Evolutionary conservation across 371 early-diverging fungal genomes (phyloP), one percentile per base, ranked within the genome.

Genomic region (Mucor plumbeus): DNA sequence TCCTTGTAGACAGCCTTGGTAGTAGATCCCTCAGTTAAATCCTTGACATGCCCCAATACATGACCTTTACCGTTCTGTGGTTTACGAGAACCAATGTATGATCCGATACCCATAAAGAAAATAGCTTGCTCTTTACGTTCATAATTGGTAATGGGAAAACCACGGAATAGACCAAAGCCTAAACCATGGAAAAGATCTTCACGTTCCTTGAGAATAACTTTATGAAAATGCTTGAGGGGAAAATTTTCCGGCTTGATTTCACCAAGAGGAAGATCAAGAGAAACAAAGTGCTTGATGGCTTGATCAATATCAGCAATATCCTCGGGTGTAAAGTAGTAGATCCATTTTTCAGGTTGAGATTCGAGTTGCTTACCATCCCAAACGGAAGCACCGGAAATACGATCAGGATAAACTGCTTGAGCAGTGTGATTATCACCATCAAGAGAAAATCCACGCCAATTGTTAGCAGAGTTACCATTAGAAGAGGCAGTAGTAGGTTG

Each of bases 291-390:
- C 50, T 72, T 61, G 39, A 79, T 55, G 4, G 71, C 82, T 54
- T 66, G 70, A 17, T 63, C 76, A 17, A 82, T 72, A 39, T 82
- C 82, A 5, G 65, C 64, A 50, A 82, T 76, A 39, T 82, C 80
- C 53, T 77, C 68, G 0, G 62, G 34, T 3, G 75, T 82, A 10
- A 82, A 64, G 35, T 73, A 71, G 55, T 79, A 79, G 15, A 79
- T 71, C 80, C 79, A 82, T 43, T 72, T 54, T 17, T 79, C 80
- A 26, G 79, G 78, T 6, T 77, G 72, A 13, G 67, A 14, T 58
- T 79, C 80, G n/a, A 82, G 66, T 13, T 72, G 61, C 48, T 76
- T 75, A 48, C 80, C 80, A 70, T 79, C 70, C 82, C 82, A 82
- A 1, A 62, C 78, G 36, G 75, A 72, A 34, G 79, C 75, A 0